Conservation (phyloP, 2,329 filamentous ascomycete species). For the Fusarium oxysporum region DNA sequence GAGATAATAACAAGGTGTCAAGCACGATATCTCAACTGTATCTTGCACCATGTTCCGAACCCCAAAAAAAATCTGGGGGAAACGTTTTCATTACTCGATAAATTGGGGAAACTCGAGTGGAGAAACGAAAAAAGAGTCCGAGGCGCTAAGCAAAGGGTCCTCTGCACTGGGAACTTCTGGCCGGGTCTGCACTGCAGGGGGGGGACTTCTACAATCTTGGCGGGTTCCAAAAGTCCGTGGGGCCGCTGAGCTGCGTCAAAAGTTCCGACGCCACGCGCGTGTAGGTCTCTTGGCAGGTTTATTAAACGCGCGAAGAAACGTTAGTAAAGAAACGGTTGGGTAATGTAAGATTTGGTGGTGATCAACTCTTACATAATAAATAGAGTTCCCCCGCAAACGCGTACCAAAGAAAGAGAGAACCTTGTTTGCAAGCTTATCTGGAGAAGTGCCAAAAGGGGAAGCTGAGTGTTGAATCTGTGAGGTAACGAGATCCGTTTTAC, state of each 20-base stretch:
- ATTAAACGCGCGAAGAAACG: constrained; percentile 1
- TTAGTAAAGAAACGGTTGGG: not conserved
- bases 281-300: constrained; percentile 7
- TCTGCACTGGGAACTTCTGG: constrained; percentile 18
- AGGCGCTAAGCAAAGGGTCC: constrained; percentile 39
- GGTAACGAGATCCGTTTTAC: constrained; percentile 15
- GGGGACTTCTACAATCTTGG: constrained; percentile 3
- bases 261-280: constrained; percentile 31
- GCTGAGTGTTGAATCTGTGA: constrained; percentile 16
- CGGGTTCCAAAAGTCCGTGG: constrained; percentile 34
- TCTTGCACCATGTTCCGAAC: constrained; percentile 17
- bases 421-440: constrained; percentile 26
- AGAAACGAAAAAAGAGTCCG: not conserved
- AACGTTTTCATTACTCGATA: constrained; percentile 26
- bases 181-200: constrained; percentile 18
- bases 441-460: constrained; percentile 16
- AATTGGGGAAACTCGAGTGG: constrained; percentile 6
- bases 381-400: constrained; percentile 11
- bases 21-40: constrained; percentile 22
- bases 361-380: constrained; percentile 11
- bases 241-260: constrained; percentile 17
- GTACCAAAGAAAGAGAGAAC: not conserved
- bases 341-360: not conserved
- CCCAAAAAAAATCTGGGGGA: constrained; percentile 26
- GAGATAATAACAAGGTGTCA: constrained; percentile 8